Percentiles rank a stretch among this genome's conserved stretches.
Conservation (phyloP, 1,284 basidiomycete species). For the Flammula alnicola region DNA sequence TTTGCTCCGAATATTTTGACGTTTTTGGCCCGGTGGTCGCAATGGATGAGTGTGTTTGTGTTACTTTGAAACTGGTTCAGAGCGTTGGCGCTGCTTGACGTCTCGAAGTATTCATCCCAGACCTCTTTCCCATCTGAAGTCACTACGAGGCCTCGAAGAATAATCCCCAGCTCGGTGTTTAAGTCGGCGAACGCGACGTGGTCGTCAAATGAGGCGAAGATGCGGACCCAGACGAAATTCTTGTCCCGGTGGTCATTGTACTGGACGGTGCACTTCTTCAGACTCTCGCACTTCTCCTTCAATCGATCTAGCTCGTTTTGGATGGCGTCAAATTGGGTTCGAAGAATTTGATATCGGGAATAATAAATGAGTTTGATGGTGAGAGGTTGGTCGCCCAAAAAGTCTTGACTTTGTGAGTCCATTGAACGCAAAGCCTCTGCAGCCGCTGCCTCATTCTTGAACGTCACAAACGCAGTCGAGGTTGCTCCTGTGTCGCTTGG, state of each 20-base stretch:
- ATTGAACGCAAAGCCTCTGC: constrained; percentile 30
- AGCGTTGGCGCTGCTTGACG: constrained; percentile 37
- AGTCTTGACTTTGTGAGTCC: constrained; percentile 32
- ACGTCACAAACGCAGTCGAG: constrained; percentile 41
- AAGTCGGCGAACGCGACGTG: constrained; percentile 36
- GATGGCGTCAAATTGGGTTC: constrained; percentile 31
- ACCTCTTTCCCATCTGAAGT: constrained; percentile 34
- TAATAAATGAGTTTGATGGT: constrained; percentile 38
- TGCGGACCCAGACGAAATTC: constrained; percentile 40
- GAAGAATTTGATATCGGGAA: constrained; percentile 22
- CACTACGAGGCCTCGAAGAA: constrained; percentile 44
- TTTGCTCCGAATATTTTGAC: constrained; percentile 44
- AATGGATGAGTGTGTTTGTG: constrained; percentile 38
- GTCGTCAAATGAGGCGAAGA: constrained; percentile 42
- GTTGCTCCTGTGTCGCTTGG: constrained; percentile 32
- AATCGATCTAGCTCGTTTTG: constrained; percentile 36
- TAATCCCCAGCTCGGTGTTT: constrained; percentile 39
- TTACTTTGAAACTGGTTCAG: constrained; percentile 38
- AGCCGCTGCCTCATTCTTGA: constrained; percentile 32
- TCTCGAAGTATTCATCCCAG: constrained; percentile 54
- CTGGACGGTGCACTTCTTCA: constrained; percentile 36
- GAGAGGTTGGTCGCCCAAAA: constrained; percentile 37
- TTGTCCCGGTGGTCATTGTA: constrained; percentile 33
- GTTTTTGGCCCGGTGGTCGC: constrained; percentile 41
- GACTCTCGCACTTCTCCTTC: constrained; percentile 22